phyloP scores from a whole-genome alignment of 1,284 basidiomycete genomes.

The Pseudozyma thailandica region DNA sequence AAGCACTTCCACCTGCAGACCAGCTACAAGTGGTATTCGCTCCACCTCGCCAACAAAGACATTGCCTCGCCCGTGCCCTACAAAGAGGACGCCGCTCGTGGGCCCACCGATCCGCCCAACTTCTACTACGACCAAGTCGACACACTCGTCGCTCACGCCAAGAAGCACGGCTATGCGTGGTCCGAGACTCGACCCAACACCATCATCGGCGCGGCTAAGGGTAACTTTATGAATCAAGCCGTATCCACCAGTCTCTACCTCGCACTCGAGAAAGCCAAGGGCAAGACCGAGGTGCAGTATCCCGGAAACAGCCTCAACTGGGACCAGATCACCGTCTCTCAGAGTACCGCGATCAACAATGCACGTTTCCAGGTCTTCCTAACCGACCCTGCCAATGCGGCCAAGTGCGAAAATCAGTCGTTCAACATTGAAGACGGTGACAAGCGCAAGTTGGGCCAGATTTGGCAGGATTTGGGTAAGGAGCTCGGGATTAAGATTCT shows the following conservation, averaged over 20 bases:
- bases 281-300: constrained; percentile 38
- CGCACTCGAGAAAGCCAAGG: constrained; percentile 41
- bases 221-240: constrained; percentile 50
- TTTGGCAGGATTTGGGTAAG: constrained; percentile 42
- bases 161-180: constrained; percentile 45
- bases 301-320: constrained; percentile 46
- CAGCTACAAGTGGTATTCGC: constrained; percentile 51
- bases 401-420: constrained; percentile 42
- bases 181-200: constrained; percentile 47
- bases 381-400: constrained; percentile 32
- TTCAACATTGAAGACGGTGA: constrained; percentile 51
- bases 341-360: constrained; percentile 46
- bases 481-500: constrained; percentile 30
- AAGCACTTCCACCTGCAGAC: constrained; percentile 48
- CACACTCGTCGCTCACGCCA: constrained; percentile 36
- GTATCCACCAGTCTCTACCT: constrained; percentile 42
- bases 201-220: constrained; percentile 49
- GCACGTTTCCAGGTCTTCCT: constrained; percentile 45
- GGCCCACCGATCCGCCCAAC: constrained; percentile 38
- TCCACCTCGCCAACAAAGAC: constrained; percentile 44
- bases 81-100: constrained; percentile 33
- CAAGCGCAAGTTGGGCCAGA: constrained; percentile 30
- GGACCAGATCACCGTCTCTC: constrained; percentile 41
- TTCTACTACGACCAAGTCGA: constrained; percentile 49
- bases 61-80: constrained; percentile 40